phyloP scores from a whole-genome alignment of 225 moss, liverwort and hornwort species.

The Straminergon stramineum region DNA sequence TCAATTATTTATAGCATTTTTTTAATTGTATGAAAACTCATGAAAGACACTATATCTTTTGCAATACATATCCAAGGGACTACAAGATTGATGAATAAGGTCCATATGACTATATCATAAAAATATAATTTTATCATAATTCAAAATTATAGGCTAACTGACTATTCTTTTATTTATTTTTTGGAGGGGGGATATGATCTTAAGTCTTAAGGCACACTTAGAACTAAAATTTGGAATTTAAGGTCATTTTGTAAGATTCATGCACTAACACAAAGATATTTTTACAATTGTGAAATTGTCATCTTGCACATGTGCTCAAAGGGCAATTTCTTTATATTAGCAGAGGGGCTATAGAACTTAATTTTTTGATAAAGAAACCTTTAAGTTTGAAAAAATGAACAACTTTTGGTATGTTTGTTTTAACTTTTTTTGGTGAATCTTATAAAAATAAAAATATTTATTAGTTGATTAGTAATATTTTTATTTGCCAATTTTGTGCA shows the following conservation, averaged over 20 bases:
- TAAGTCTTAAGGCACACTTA: neutral
- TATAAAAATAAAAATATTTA: neutral
- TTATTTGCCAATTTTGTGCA: neutral
- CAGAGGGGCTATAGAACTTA: fast-evolving
- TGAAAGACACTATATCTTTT: neutral
- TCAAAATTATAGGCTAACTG: neutral
- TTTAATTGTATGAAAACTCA: neutral
- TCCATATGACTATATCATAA: neutral
- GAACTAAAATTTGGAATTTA: neutral
- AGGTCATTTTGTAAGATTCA: neutral
- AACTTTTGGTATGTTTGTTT: neutral
- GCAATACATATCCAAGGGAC: neutral
- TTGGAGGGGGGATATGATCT: neutral
- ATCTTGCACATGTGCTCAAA: neutral
- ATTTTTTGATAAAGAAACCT: neutral
- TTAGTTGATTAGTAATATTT: neutral
- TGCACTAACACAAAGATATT: neutral
- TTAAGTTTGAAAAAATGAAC: neutral
- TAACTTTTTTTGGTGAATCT: neutral
- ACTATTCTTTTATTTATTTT: neutral
- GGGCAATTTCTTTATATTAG: neutral
- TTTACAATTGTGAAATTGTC: neutral
- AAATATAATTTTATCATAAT: neutral
- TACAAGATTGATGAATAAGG: neutral
- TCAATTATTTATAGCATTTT: neutral